These are phyloP conservation scores for Gleditsia sinensis DNA, from an alignment of 306 rosid genomes.

Conservation along the genomic window DNA sequence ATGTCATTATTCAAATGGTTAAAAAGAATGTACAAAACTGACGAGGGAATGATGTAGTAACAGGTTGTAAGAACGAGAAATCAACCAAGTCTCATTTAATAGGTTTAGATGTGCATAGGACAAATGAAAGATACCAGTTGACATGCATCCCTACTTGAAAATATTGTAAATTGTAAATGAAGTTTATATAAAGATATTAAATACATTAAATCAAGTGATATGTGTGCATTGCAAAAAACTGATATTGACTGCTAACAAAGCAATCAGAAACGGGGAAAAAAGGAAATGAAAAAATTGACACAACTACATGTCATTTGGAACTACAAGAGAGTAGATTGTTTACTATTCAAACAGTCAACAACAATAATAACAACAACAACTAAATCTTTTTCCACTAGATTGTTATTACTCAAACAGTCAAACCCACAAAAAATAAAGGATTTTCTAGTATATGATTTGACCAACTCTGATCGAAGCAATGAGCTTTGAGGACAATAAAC, in stretches of 20 bases:
- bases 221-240: not conserved
- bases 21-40: not conserved
- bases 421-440: not conserved
- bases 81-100: too few relatives aligned
- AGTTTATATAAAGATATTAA: constrained; percentile 4
- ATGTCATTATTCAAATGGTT: not conserved
- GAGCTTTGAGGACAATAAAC: not conserved
- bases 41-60: constrained; percentile 3
- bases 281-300: not conserved
- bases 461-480: constrained; percentile 1
- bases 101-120: too few relatives aligned
- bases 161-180: not conserved
- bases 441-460: not conserved
- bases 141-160: not conserved
- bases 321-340: not conserved
- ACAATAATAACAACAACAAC: too few relatives aligned
- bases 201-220: constrained; percentile 13
- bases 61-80: not conserved
- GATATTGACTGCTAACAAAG: constrained; percentile 9
- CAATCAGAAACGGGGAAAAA: not conserved
- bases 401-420: not conserved
- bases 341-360: too few relatives aligned
- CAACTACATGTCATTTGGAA: not conserved
- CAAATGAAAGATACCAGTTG: not conserved
- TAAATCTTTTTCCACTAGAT: too few relatives aligned